Percentiles rank a stretch among this genome's conserved stretches.
phyloP scores from a whole-genome alignment of 768 basidiomycete species.

The Dendrothele bispora region DNA sequence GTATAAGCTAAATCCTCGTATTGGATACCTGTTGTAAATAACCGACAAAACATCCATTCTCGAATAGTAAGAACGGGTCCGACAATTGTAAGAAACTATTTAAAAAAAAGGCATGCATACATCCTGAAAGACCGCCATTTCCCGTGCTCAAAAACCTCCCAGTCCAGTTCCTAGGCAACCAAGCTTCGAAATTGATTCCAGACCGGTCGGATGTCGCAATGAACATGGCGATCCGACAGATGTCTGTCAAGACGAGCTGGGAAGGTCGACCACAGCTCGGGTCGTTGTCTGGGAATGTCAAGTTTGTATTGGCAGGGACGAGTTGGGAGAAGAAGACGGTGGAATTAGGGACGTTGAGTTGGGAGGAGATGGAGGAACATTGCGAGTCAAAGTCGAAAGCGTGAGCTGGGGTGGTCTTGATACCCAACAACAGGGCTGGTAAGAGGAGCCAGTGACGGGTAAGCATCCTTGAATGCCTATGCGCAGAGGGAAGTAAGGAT shows the following conservation, averaged over 20 bases:
- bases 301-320: not conserved
- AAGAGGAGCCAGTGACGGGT: too few relatives aligned
- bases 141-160: conserved; percentile 12
- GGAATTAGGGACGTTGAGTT: not conserved
- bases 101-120: not conserved
- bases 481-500: too few relatives aligned
- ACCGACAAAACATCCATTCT: not conserved
- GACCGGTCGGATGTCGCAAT: conserved; percentile 9
- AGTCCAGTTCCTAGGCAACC: conserved; percentile 13
- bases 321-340: conserved; percentile 2
- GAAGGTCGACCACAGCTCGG: conserved; percentile 1
- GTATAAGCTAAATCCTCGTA: conserved; percentile 14
- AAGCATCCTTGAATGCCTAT: too few relatives aligned
- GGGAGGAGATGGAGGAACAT: not conserved
- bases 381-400: not conserved
- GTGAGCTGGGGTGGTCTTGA: too few relatives aligned
- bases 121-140: conserved; percentile 14
- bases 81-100: too few relatives aligned
- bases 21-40: conserved; percentile 2
- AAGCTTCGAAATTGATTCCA: conserved; percentile 11
- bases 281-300: not conserved
- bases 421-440: too few relatives aligned
- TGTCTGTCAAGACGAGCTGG: not conserved
- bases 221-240: conserved; percentile 11
- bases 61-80: not conserved